Conservation (phyloP, 2,329 filamentous ascomycete species). For the Nigrograna mackinnonii region DNA sequence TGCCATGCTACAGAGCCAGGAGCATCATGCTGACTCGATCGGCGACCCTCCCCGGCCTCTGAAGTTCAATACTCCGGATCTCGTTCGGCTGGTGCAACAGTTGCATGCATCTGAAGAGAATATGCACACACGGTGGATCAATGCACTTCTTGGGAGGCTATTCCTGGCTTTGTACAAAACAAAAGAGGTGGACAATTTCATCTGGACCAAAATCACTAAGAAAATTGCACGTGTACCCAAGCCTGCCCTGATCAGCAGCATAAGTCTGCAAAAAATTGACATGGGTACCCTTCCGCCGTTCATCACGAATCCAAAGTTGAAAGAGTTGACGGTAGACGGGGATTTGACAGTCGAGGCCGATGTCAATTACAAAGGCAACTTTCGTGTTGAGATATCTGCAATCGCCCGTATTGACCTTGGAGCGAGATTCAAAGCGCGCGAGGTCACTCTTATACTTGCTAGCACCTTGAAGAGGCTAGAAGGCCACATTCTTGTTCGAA, state of each 20-base stretch:
- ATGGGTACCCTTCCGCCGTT: conserved; percentile 86
- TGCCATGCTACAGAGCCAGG: conserved; percentile 82
- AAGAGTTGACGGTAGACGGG: conserved; percentile 88
- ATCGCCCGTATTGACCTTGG: conserved; percentile 91
- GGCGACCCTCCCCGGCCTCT: conserved; percentile 69
- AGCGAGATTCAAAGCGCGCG: conserved; percentile 81
- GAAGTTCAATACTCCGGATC: conserved; percentile 80
- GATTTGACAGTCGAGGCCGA: conserved; percentile 88
- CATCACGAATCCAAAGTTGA: conserved; percentile 85
- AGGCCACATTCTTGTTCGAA: conserved; percentile 80
- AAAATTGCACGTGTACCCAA: conserved; percentile 95
- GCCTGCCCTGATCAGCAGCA: conserved; percentile 83
- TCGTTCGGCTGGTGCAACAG: conserved; percentile 86
- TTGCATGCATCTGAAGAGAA: conserved; percentile 92
- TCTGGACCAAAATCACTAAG: conserved; percentile 87
- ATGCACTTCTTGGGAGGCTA: conserved; percentile 84
- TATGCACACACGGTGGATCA: conserved; percentile 88
- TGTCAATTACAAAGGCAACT: conserved; percentile 85
- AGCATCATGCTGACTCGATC: conserved; percentile 63
- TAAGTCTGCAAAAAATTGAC: conserved; percentile 81
- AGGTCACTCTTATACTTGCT: conserved; percentile 87
- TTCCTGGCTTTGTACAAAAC: conserved; percentile 91
- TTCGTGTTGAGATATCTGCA: conserved; percentile 87
- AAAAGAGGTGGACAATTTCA: conserved; percentile 74
- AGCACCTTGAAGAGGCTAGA: conserved; percentile 83